Base-by-base conservation (phyloP, 805 yeast species). In the Yamadazyma nakazawae region DNA sequence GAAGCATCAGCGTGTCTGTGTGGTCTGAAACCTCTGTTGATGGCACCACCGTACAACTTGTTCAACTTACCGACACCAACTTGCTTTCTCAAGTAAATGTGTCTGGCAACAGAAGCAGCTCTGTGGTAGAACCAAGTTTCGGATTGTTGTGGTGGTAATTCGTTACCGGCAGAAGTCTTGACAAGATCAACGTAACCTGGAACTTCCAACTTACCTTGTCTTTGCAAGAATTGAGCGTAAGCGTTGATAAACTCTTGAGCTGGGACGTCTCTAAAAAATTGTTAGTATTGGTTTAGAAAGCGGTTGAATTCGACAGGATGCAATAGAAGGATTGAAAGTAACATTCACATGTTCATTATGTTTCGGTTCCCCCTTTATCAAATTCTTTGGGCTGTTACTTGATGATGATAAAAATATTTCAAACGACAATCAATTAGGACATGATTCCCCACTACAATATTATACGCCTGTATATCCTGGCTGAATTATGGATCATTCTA, bases 61-160 rank as follows among this genome's bases (percentile, higher is more conserved):
- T 92, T 92, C 74, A 94, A 85, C 74, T 88, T 88, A 83, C 99
- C 99, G 66, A 92, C 96, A 87, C 99, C 99, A 68, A 94, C 96
- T 67, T 88, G 88, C 81, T 94, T 94, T 88, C 97, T 90, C 80
- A 94, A 83, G 96, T 94, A 94, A 79, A 94, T 85, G 91, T 94
- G 99, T 84, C 99, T 94, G 72, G 99, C 99, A 76, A 91, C 90
- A 53, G 99, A 92, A 70, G 99, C 99, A 68, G 99, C 96, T 80
- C 99, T 88, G 88, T 88, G 88, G 96, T 92, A 92, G 88, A 89
- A 92, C 99, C 99, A 94, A 72, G 92, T 90, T 80, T 90, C 98
- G 66, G 98, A 79, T 75, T 94, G 98, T 81, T 92, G 98, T 75
- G 99, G 99, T 75, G 99, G 99, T 76, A 94, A 87, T 75, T 94